Evolutionary conservation across 2,329 filamentous ascomycete species (phyloP).

Genomic region (Botrytis paeoniae): DNA sequence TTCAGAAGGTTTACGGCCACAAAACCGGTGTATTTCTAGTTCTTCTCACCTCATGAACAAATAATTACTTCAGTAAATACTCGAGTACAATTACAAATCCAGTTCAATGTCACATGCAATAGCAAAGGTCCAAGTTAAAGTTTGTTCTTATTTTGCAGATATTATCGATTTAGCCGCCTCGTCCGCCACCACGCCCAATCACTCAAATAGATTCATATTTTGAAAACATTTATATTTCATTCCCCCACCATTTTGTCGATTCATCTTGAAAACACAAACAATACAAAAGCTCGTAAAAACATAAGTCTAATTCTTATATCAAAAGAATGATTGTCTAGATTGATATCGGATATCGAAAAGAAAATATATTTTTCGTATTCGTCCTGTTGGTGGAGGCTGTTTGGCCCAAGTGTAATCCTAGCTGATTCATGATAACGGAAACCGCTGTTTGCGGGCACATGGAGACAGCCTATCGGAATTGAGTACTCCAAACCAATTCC

Average conservation of each 20-base stretch:
- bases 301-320: not conserved
- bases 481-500: not conserved
- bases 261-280: not conserved
- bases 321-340: not conserved
- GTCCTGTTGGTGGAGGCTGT: not conserved
- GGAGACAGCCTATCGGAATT: not conserved
- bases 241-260: not conserved
- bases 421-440: not conserved
- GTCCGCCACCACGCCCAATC: slow-evolving; percentile 2
- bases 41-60: slow-evolving; percentile 35
- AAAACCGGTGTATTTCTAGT: slow-evolving; percentile 37
- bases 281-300: not conserved
- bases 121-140: not conserved
- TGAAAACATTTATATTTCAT: not conserved
- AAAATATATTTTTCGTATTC: not conserved
- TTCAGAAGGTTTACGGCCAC: slow-evolving; percentile 25
- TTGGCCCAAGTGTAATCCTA: not conserved
- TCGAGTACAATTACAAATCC: slow-evolving; percentile 8
- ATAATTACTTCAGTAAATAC: slow-evolving; percentile 10
- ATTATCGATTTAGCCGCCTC: slow-evolving; percentile 15
- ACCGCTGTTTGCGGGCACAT: not conserved
- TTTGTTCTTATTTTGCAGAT: not conserved
- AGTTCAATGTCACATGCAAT: slow-evolving; percentile 5
- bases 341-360: not conserved
- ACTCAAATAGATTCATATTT: not conserved